These are phyloP conservation scores for Immersiporthe knoxdaviesiana DNA, from an alignment of 2,329 filamentous ascomycete genomes.

Conservation along the genomic window DNA sequence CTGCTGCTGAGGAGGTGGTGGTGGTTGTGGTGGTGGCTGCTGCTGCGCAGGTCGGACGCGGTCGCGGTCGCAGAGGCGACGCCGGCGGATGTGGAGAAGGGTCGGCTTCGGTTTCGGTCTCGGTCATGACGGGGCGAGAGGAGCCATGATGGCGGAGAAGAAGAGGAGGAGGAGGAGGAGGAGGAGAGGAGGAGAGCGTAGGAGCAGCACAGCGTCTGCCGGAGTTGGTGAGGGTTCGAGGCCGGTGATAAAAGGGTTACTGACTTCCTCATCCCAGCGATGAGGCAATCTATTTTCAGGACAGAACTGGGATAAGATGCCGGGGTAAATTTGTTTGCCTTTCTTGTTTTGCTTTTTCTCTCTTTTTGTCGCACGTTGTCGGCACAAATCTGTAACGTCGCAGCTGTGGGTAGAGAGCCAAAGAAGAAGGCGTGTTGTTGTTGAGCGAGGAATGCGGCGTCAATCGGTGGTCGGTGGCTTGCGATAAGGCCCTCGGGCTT, in stretches of 20 bases:
- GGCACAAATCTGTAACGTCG: background rate
- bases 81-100: slow-evolving; percentile 6
- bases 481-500: slow-evolving; percentile 25
- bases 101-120: slow-evolving; percentile 25
- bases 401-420: background rate
- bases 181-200: background rate
- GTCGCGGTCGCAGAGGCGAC: slow-evolving; percentile 26
- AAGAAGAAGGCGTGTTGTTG: slow-evolving; percentile 7
- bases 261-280: slow-evolving; percentile 51
- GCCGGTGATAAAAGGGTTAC: slow-evolving; percentile 40
- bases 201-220: slow-evolving; percentile 31
- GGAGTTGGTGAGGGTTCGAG: slow-evolving; percentile 33
- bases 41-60: background rate
- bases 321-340: background rate
- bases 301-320: background rate
- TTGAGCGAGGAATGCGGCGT: slow-evolving; percentile 10
- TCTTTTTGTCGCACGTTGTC: background rate
- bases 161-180: background rate
- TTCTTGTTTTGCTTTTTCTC: too few species aligned
- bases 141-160: slow-evolving; percentile 30
- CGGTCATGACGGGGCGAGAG: slow-evolving; percentile 30
- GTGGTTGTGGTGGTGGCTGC: too few species aligned
- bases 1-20: background rate
- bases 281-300: slow-evolving; percentile 30
- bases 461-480: background rate